Conservation (phyloP, 2,329 filamentous ascomycete genomes). For the Didymosphaeria variabile region DNA sequence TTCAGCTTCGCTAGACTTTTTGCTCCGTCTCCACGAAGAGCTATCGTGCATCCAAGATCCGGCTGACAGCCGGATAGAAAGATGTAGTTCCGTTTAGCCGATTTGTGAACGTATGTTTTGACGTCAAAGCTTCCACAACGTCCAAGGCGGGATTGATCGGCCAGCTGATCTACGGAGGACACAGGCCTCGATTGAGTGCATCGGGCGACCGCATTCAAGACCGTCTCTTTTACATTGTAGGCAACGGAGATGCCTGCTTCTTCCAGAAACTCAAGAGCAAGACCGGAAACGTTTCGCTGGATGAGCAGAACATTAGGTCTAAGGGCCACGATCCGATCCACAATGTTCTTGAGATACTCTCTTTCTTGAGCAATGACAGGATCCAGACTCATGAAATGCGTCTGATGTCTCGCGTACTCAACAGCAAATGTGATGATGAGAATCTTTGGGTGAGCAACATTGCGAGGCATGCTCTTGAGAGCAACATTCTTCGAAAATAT, state of each 20-base stretch:
- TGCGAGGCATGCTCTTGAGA: slow-evolving; percentile 93
- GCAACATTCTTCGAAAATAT: slow-evolving; percentile 98
- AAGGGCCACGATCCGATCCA: slow-evolving; percentile 87
- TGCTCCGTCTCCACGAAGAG: slow-evolving; percentile 81
- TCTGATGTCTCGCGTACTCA: slow-evolving; percentile 91
- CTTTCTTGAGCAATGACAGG: slow-evolving; percentile 96
- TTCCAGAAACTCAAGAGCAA: slow-evolving; percentile 87
- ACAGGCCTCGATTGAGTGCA: slow-evolving; percentile 93
- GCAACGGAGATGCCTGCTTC: slow-evolving; percentile 91
- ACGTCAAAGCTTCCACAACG: slow-evolving; percentile 89
- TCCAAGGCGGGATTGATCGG: slow-evolving; percentile 77
- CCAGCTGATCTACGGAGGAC: slow-evolving; percentile 92
- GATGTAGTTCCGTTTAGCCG: slow-evolving; percentile 91
- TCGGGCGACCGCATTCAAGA: slow-evolving; percentile 91
- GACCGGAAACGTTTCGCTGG: slow-evolving; percentile 88
- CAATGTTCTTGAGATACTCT: slow-evolving; percentile 90
- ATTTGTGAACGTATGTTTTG: slow-evolving; percentile 89
- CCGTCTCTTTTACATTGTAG: slow-evolving; percentile 95
- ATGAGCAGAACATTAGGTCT: slow-evolving; percentile 88
- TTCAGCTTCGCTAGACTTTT: slow-evolving; percentile 81
- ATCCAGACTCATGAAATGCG: slow-evolving; percentile 97
- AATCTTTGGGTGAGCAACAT: slow-evolving; percentile 83
- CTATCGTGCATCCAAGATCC: slow-evolving; percentile 93
- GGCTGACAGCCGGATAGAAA: slow-evolving; percentile 91
- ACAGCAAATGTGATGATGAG: slow-evolving; percentile 94